A percentile compares a stretch with the other conserved stretches of the same genome.
Evolutionary conservation across 768 basidiomycete species (phyloP).

Genomic region (Rubroboletus pulcherrimus): DNA sequence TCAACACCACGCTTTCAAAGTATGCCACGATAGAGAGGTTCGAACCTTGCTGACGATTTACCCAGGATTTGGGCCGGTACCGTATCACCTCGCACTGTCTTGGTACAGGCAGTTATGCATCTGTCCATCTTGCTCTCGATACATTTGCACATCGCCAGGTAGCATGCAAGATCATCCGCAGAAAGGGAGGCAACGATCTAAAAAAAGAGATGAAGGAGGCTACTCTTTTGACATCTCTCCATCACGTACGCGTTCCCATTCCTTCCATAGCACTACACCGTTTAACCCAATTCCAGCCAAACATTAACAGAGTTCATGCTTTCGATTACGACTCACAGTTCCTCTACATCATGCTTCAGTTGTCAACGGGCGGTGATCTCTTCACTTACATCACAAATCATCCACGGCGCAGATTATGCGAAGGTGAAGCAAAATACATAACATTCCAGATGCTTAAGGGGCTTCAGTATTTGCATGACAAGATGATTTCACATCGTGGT

Average conservation of each 20-base stretch:
- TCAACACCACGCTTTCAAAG: conserved; percentile 49
- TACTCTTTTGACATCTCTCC: conserved; percentile 61
- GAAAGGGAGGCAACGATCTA: conserved; percentile 40
- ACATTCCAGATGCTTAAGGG: conserved; percentile 77
- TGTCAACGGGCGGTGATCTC: conserved; percentile 85
- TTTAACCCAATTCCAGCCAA: conserved; percentile 48
- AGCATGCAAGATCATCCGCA: conserved; percentile 80
- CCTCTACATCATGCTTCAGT: conserved; percentile 80
- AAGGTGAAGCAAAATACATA: conserved; percentile 81
- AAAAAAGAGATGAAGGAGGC: conserved; percentile 74
- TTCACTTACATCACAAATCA: conserved; percentile 78
- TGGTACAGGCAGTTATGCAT: conserved; percentile 79
- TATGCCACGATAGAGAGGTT: conserved; percentile 20
- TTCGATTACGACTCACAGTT: conserved; percentile 61
- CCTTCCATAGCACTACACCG: background rate
- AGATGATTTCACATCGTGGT: conserved; percentile 79
- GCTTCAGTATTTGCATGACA: conserved; percentile 65
- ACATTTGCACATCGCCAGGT: conserved; percentile 62
- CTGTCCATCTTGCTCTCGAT: conserved; percentile 76
- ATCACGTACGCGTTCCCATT: conserved; percentile 53
- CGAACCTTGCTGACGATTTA: background rate
- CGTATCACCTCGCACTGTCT: conserved; percentile 76
- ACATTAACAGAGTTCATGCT: conserved; percentile 75
- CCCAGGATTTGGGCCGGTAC: conserved; percentile 61
- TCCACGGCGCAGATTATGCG: conserved; percentile 54